Evolutionary conservation across 2,329 filamentous ascomycete genomes (phyloP), one percentile per base, ranked within the genome.

Genomic region (Lachnum nothofagi): DNA sequence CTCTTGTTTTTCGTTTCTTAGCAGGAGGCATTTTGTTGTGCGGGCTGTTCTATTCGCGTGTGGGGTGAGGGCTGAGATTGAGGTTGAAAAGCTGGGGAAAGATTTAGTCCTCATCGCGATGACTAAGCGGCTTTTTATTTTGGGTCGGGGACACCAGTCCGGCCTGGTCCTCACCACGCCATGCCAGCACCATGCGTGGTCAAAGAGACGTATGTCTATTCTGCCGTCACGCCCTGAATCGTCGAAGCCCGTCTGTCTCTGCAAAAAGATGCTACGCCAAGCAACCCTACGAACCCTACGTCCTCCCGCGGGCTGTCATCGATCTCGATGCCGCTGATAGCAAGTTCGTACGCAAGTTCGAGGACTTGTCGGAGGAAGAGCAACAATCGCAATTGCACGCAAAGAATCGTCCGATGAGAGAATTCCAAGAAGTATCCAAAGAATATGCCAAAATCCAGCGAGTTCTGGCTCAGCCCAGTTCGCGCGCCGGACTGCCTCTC

Each of bases 291-390:
- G 51, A 58, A 37, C 55, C 60, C 44, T 50, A 55, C 52, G 60
- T 72, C 20, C 63, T 75, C 34, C 68, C 72, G 10, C 46, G 67
- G 16, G 53, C 74, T 9, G 60, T 79, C 2, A 67, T 80, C 33
- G 75, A 80, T 49, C 72, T 81, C 33, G 77, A 80, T 54, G 72
- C 73, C 38, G 69, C 73, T 51, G 67, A 71, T 17, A 71, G 60
- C 53, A 64, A 59, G 1, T 61, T 67, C 40, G 74, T 79, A 33
- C 72, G 75, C 23, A 58, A 33, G 38, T 35, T 37, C 14, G 52
- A 59, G 22, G 52, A 58, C 17, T 23, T 43, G 16, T 16, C 37
- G 7, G 41, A 46, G 33, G 9, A 46, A 22, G 35, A 46, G 40
- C 38, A 47, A 37, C 17, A 43, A 17, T 29, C 42, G 17, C 8